Base-by-base conservation (phyloP, 352 stramenopile species). In the Globisporangium viniferum region DNA sequence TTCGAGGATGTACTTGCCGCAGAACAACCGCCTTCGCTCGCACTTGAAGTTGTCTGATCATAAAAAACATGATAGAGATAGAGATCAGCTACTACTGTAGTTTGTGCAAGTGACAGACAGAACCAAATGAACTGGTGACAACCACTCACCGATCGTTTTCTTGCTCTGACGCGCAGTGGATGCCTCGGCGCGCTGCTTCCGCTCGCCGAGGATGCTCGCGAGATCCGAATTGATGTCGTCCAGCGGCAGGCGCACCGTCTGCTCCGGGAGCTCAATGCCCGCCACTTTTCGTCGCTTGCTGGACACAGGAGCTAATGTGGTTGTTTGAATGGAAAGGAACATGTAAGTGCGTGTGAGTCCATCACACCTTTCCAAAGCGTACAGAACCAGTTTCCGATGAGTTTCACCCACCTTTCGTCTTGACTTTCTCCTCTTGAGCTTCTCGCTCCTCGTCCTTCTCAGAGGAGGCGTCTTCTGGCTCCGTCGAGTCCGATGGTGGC, bases 1-100 rank as follows among this genome's bases (percentile, higher is more conserved):
- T 66, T 93, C 83, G 66, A 92, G 91, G 8, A 92, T 71, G 64
- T 91, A 86, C 67, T 90, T 87, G 64, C 81, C 86, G 39, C 81
- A 91, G 49, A 79, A 64, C 65, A 95, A 64, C 51, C 79, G 75
- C 64, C 83, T 82, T 58, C 80, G 81, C 41, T 88, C 74, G 27
- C 80, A 69, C 57, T 79, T 78, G 48, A 91, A 76, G 7, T 79
- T 91, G 57, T 41, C 74, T 63, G 22, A 48, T 9, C 15, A 48
- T 24, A n/a, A 5, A 3, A 20, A 48, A 15, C 41, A 48, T 15
- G 8, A n/a, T 5, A 48, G 41, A n/a, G 41, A n/a, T 48, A 24
- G 24, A 24, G 24, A 24, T 24, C 24, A 24, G 24, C 24, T 24
- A 24, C 24, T 24, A 24, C 24, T 24, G 24, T 24, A 24, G 24